Evolutionary conservation across 345 rosid species (phyloP).

Genomic region (Gossypium ekmanianum): DNA sequence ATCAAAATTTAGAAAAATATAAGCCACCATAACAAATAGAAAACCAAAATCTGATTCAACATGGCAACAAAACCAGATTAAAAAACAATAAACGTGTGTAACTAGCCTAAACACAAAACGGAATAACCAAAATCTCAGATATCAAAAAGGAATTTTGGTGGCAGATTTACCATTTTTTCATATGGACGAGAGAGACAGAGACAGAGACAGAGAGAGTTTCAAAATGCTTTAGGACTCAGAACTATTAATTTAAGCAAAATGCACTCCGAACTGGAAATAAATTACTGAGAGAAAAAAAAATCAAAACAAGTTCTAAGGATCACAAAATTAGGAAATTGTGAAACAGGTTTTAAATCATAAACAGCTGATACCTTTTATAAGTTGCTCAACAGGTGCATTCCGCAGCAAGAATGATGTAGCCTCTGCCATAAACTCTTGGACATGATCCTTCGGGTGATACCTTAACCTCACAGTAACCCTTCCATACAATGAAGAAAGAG

Average conservation of each 20-base stretch:
- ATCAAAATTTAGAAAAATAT: conserved; percentile 15
- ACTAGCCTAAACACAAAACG: not conserved
- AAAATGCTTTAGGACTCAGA: not conserved
- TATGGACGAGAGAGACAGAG: not conserved
- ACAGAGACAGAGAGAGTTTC: not conserved
- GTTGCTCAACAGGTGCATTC: conserved; percentile 56
- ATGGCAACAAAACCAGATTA: not conserved
- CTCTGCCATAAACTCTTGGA: conserved; percentile 71
- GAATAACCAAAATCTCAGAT: not conserved
- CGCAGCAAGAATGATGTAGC: conserved; percentile 83
- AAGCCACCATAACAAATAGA: conserved; percentile 1
- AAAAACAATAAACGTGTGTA: not conserved
- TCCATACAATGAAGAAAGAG: conserved; percentile 26
- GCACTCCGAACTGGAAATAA: not conserved
- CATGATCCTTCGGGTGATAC: conserved; percentile 58
- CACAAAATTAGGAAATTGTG: not conserved
- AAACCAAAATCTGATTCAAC: not conserved
- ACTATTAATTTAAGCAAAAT: not conserved
- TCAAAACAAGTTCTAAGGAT: not conserved
- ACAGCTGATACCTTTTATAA: conserved; percentile 47
- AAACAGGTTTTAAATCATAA: not conserved
- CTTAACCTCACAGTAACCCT: conserved; percentile 69
- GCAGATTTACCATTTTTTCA: not conserved
- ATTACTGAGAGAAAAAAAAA: not conserved
- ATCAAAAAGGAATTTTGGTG: not conserved